Evolutionary conservation across 2,329 filamentous ascomycete species (phyloP).

Genomic region (Talaromyces marneffei): DNA sequence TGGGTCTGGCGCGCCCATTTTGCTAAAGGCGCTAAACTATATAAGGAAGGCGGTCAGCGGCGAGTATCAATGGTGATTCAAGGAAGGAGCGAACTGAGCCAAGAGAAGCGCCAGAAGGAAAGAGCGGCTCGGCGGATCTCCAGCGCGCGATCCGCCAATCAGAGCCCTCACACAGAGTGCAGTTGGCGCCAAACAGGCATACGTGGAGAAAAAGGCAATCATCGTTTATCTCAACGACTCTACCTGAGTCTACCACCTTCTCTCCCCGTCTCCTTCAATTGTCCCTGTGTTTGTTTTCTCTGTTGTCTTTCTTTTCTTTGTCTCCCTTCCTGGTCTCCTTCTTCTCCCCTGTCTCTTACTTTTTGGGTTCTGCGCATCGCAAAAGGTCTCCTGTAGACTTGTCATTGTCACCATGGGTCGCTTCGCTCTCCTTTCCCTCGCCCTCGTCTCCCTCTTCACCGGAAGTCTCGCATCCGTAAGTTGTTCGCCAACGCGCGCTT

Average conservation of each 20-base stretch:
- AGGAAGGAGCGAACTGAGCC: not conserved
- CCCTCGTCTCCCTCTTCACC: slow-evolving; percentile 63
- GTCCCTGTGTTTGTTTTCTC: slow-evolving; percentile 12
- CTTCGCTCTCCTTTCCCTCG: slow-evolving; percentile 65
- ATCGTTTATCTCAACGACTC: not conserved
- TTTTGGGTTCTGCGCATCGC: slow-evolving; percentile 7
- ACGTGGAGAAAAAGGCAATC: slow-evolving; percentile 25
- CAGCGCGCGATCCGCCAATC: slow-evolving; percentile 1
- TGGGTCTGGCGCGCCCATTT: slow-evolving; percentile 9
- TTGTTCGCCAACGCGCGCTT: slow-evolving; percentile 20
- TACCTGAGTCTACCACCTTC: slow-evolving; percentile 1
- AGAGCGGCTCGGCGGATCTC: not conserved
- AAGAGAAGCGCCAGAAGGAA: not conserved
- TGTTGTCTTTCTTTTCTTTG: slow-evolving; percentile 18
- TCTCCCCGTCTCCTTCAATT: slow-evolving; percentile 1
- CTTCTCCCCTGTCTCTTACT: slow-evolving; percentile 9
- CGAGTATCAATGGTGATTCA: not conserved
- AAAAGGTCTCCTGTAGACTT: slow-evolving; percentile 7
- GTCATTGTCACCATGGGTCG: slow-evolving; percentile 57
- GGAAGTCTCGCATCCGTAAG: slow-evolving; percentile 58
- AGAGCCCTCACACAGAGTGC: slow-evolving; percentile 1
- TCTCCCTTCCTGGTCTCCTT: slow-evolving; percentile 14
- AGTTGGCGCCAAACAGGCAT: slow-evolving; percentile 13
- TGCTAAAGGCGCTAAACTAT: not conserved
- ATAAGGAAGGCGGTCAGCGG: slow-evolving; percentile 9